Conservation (phyloP, 495 filamentous ascomycete genomes). For the Astrothelium macrocarpum region DNA sequence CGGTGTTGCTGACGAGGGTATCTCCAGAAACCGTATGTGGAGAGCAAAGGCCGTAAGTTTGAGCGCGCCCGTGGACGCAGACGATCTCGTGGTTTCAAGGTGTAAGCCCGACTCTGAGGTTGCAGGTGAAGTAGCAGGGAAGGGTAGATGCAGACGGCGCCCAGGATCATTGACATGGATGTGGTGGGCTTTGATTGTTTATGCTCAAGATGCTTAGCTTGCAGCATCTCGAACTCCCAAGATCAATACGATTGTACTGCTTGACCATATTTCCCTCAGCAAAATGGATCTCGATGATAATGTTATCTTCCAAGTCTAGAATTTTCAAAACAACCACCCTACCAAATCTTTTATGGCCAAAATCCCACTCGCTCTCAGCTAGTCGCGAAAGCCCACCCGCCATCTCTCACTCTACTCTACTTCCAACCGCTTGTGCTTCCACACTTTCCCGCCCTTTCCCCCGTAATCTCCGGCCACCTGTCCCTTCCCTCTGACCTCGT, state of each 20-base stretch:
- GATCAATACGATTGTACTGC: not conserved
- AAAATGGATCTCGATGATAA: too few relatives aligned
- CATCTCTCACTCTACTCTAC: too few relatives aligned
- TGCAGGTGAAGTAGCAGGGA: not conserved
- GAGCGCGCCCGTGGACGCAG: constrained; percentile 96
- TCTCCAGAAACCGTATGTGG: constrained; percentile 80
- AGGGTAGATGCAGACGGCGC: not conserved
- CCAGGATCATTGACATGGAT: not conserved
- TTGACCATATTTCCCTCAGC: not conserved
- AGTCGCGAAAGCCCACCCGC: too few relatives aligned
- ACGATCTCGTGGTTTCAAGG: constrained; percentile 96
- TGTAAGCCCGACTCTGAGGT: constrained; percentile 43
- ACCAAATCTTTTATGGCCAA: too few relatives aligned
- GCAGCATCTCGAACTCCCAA: not conserved
- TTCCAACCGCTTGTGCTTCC: constrained; percentile 54
- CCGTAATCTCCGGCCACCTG: constrained; percentile 68
- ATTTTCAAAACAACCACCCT: too few relatives aligned
- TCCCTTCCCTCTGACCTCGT: constrained; percentile 70
- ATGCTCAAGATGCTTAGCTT: not conserved
- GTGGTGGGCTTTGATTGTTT: not conserved
- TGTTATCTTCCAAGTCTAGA: too few relatives aligned
- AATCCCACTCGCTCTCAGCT: too few relatives aligned
- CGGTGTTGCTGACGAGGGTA: constrained; percentile 24
- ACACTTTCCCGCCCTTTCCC: constrained; percentile 56
- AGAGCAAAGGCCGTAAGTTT: constrained; percentile 98